Percentiles rank a stretch among this genome's conserved stretches.
phyloP scores from a whole-genome alignment of 225 moss, liverwort and hornwort species.

The Climacium dendroides region DNA sequence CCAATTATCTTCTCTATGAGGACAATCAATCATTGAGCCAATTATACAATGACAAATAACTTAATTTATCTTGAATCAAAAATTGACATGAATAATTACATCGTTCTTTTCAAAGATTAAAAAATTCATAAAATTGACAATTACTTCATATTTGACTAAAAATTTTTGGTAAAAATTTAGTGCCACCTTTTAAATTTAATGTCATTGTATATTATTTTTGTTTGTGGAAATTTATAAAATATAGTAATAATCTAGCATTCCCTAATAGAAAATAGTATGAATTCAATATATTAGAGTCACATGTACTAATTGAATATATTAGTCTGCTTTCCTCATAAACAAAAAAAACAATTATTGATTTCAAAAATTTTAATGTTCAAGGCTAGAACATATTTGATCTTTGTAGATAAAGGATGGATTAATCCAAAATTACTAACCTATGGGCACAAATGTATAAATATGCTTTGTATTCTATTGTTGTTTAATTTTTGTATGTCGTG shows the following conservation, averaged over 20 bases:
- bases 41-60: neutral
- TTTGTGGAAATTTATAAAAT: neutral
- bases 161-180: neutral
- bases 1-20: neutral
- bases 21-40: too few relatives aligned
- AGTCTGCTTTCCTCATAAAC: neutral
- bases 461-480: too few relatives aligned
- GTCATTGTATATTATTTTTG: neutral
- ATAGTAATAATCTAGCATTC: neutral
- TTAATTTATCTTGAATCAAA: neutral
- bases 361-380: rapidly evolving
- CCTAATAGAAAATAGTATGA: neutral
- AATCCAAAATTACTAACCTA: too few relatives aligned
- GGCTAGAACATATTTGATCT: neutral
- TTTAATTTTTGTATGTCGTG: too few relatives aligned
- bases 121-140: neutral
- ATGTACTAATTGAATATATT: neutral
- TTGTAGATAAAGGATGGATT: neutral
- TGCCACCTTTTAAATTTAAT: neutral
- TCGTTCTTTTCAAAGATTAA: neutral
- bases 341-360: neutral
- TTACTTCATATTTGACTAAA: neutral
- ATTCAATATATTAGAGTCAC: neutral
- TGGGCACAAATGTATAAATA: too few relatives aligned
- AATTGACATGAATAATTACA: neutral